Conservation (phyloP, 179 eudicot genomes). For the Silene noctiflora region DNA sequence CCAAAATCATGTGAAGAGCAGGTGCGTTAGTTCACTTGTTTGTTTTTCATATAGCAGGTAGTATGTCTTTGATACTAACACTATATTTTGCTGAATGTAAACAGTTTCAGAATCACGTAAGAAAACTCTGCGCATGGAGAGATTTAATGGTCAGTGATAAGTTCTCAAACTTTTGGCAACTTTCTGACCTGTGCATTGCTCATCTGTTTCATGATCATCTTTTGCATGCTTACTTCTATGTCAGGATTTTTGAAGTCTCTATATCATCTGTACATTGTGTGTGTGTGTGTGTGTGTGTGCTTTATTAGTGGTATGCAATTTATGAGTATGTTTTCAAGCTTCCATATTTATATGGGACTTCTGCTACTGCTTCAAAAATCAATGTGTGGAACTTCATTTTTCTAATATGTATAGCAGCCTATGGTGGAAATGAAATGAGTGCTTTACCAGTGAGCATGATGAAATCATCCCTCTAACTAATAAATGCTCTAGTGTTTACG, state of each 20-base stretch:
- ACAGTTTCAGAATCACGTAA: slow-evolving; percentile 73
- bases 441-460: background rate
- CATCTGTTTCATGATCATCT: background rate
- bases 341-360: background rate
- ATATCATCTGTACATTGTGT: too few relatives aligned
- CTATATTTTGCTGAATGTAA: slow-evolving; percentile 16
- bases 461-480: background rate
- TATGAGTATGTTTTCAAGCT: background rate
- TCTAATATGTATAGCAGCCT: background rate
- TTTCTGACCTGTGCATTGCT: slow-evolving; percentile 6
- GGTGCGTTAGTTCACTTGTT: slow-evolving; percentile 35
- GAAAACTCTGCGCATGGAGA: slow-evolving; percentile 87
- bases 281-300: too few relatives aligned
- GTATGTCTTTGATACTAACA: slow-evolving; percentile 14
- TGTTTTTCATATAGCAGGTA: slow-evolving; percentile 1
- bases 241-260: background rate
- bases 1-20: slow-evolving; percentile 33
- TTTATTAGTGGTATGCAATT: background rate
- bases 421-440: background rate
- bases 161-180: slow-evolving; percentile 17
- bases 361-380: background rate
- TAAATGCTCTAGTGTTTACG: background rate
- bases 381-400: background rate
- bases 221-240: background rate
- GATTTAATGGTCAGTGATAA: slow-evolving; percentile 80